phyloP scores from a whole-genome alignment of 345 rosid genomes.

The Ceriops zippeliana region DNA sequence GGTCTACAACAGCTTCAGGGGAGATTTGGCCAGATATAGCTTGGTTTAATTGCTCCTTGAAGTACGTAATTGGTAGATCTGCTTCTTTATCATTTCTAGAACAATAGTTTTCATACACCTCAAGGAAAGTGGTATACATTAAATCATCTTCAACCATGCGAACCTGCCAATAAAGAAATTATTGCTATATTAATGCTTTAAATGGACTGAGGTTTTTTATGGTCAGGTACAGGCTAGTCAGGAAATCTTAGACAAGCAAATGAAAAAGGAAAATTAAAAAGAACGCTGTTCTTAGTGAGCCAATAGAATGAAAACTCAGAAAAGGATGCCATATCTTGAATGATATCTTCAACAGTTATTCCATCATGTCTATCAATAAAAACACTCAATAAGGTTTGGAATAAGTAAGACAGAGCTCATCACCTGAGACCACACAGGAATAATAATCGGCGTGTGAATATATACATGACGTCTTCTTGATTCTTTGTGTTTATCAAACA shows the following conservation, averaged over 20 bases:
- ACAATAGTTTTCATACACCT: slow-evolving; percentile 96
- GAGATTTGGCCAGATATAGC: slow-evolving; percentile 87
- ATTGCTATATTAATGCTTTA: not conserved
- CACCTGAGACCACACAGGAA: slow-evolving; percentile 99
- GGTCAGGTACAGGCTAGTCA: slow-evolving; percentile 1
- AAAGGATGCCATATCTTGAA: too few relatives aligned
- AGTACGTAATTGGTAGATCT: slow-evolving; percentile 79
- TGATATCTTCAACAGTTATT: too few relatives aligned
- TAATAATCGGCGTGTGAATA: slow-evolving; percentile 94
- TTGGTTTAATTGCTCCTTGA: slow-evolving; percentile 93
- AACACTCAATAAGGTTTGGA: not conserved
- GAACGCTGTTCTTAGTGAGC: not conserved
- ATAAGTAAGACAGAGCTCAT: slow-evolving; percentile 5
- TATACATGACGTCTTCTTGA: slow-evolving; percentile 83
- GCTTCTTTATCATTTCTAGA: slow-evolving; percentile 90
- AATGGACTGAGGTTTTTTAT: not conserved
- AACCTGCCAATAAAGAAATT: slow-evolving; percentile 46
- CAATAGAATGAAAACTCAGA: too few relatives aligned
- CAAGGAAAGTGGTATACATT: slow-evolving; percentile 95
- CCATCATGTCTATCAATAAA: not conserved
- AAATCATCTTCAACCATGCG: slow-evolving; percentile 99
- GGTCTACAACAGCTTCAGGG: slow-evolving; percentile 84
- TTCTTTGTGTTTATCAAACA: slow-evolving; percentile 98
- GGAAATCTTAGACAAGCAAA: not conserved
- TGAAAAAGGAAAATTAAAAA: not conserved